Evolutionary conservation across 192 early-diverging fungal genomes (phyloP).

Genomic region (Backusella parvicylindrica): DNA sequence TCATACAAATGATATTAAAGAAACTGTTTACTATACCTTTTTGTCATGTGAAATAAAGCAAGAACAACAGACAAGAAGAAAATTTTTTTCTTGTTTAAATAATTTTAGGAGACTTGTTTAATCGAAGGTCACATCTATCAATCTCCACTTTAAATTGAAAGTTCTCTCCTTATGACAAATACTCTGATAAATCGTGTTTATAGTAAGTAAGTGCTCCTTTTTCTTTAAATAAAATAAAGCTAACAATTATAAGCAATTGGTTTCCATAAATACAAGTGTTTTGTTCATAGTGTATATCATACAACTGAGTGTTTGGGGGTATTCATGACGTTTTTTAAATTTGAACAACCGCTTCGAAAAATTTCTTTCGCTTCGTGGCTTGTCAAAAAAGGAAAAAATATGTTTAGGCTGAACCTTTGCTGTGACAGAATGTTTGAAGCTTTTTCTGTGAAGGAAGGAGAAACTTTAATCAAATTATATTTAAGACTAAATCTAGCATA

Average conservation of each 20-base stretch:
- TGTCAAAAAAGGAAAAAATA: not conserved
- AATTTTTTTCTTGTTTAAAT: not conserved
- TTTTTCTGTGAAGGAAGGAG: too few relatives aligned
- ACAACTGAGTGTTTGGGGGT: not conserved
- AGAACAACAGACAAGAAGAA: not conserved
- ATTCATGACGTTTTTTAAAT: not conserved
- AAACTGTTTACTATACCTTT: constrained; percentile 1
- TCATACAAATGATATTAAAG: not conserved
- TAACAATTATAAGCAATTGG: not conserved
- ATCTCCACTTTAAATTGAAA: not conserved
- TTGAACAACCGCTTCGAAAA: not conserved
- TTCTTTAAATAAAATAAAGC: not conserved
- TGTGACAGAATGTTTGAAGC: too few relatives aligned
- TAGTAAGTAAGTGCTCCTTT: not conserved
- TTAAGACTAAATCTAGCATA: too few relatives aligned
- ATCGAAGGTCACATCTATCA: not conserved
- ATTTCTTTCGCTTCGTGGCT: not conserved
- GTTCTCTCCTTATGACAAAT: not conserved
- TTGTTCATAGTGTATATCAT: not conserved
- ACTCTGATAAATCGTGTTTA: not conserved
- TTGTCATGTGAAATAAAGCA: not conserved
- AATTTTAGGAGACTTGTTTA: not conserved
- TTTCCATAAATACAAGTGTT: not conserved
- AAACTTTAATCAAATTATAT: too few relatives aligned
- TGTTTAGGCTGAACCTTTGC: too few relatives aligned